Evolutionary conservation across 768 basidiomycete genomes (phyloP).

Genomic region (Boletus coccyginus): DNA sequence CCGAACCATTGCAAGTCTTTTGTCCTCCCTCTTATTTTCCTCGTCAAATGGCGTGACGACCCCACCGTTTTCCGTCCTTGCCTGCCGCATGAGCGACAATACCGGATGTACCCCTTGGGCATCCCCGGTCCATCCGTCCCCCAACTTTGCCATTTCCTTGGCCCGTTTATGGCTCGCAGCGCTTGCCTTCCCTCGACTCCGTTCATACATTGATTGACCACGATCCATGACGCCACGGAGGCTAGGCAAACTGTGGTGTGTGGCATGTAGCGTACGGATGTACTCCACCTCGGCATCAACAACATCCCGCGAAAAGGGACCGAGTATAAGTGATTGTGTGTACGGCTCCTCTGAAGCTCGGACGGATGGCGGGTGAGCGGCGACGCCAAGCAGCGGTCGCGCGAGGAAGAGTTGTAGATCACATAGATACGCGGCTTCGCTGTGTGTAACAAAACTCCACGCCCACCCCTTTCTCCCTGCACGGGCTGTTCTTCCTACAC

Average conservation of each 20-base stretch:
- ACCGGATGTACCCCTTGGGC: conserved; percentile 70
- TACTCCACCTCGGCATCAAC: conserved; percentile 87
- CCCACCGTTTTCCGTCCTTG: conserved; percentile 31
- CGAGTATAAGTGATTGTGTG: conserved; percentile 73
- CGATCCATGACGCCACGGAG: conserved; percentile 82
- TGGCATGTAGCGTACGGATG: conserved; percentile 59
- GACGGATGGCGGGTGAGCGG: conserved; percentile 27
- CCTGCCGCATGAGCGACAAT: conserved; percentile 40
- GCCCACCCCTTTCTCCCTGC: conserved; percentile 96
- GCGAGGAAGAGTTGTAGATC: conserved; percentile 93
- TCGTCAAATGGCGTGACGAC: conserved; percentile 20
- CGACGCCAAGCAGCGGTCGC: conserved; percentile 60
- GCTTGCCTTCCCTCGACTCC: conserved; percentile 88
- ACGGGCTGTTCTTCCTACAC: conserved; percentile 94
- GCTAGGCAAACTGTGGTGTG: conserved; percentile 59
- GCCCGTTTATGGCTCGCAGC: conserved; percentile 82
- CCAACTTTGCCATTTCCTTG: conserved; percentile 75
- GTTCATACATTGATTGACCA: conserved; percentile 92
- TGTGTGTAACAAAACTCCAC: conserved; percentile 87
- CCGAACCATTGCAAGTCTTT: conserved; percentile 63
- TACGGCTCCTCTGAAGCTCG: conserved; percentile 58
- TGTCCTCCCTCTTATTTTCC: conserved; percentile 39
- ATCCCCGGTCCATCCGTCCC: conserved; percentile 66
- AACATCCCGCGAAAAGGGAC: conserved; percentile 73
- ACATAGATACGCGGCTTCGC: conserved; percentile 85